A percentile compares a stretch with the other conserved stretches of the same genome.
Evolutionary conservation across 2,329 filamentous ascomycete species (phyloP).

Genomic region (Epichloe elymi): DNA sequence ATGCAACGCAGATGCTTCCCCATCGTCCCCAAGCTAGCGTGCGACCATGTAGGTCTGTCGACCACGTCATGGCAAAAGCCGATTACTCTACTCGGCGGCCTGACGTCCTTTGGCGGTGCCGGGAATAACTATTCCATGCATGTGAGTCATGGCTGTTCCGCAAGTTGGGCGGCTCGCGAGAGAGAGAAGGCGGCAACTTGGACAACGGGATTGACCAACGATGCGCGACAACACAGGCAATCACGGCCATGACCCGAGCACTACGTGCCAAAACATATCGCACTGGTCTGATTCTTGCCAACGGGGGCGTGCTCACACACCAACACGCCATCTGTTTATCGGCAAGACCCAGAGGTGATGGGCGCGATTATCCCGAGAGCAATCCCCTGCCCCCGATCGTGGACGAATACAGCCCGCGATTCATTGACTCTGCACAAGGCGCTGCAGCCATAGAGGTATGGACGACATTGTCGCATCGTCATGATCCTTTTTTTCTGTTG

Average conservation of each 20-base stretch:
- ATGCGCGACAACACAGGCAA: constrained; percentile 12
- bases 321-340: constrained; percentile 50
- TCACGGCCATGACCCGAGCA: constrained; percentile 41
- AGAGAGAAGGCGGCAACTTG: not conserved
- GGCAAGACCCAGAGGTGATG: constrained; percentile 19
- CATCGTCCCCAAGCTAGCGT: constrained; percentile 55
- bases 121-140: constrained; percentile 63
- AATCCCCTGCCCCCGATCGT: constrained; percentile 7
- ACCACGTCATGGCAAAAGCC: constrained; percentile 32
- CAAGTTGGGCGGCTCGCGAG: too few relatives aligned
- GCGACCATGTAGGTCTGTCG: constrained; percentile 42
- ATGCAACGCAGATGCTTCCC: constrained; percentile 46
- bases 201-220: too few relatives aligned
- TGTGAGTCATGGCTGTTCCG: constrained; percentile 17
- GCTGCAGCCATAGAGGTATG: constrained; percentile 14
- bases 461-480: not conserved
- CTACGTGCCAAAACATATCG: constrained; percentile 31
- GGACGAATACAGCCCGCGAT: constrained; percentile 7
- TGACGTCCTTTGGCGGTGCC: constrained; percentile 57
- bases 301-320: constrained; percentile 52
- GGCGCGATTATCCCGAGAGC: constrained; percentile 5
- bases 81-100: constrained; percentile 48
- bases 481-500: not conserved
- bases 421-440: constrained; percentile 10
- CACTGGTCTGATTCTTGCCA: constrained; percentile 48